Evolutionary conservation across 2,329 filamentous ascomycete genomes (phyloP), one percentile per base, ranked within the genome.

Genomic region (Aspergillus terreus): DNA sequence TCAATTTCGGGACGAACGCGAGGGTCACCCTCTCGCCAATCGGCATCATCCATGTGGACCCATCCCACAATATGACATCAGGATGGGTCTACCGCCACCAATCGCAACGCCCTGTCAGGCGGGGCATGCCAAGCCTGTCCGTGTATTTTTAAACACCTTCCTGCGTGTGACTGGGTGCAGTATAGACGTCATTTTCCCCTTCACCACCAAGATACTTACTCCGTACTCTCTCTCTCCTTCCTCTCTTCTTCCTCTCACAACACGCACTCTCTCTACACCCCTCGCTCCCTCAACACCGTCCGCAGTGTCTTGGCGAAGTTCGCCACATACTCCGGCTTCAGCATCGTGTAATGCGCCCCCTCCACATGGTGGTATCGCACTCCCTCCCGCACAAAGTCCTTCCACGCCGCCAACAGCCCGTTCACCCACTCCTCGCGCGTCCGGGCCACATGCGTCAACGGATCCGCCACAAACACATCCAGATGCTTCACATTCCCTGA

Each of bases 381-480:
- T 12, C 47, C 51, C 14, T 17, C 6, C 11, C 41, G 25, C 14
- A 45, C 38, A 40, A 54, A 51, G n/a, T 33, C 42, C 45, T 21
- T 43, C 52, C 52, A 54, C 9, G 12, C 32, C 11, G 30, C 49
- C 6, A 54, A 6, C n/a, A 48, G 32, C 9, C 44, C 44, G 15
- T 52, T 35, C 10, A 44, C 43, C 52, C 52, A 54, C 9, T 51
- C 52, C 11, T 38, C 17, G 6, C 49, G 44, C 9, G 44, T 17
- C 4, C 25, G n/a, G 1, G 52, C 46, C 12, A 42, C 49, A n/a
- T 48, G 35, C 6, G 27, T 42, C 5, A 42, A 42, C 6, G 52
- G 52, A 42, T 54, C 52, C 10, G 46, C 52, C 6, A 51, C 52
- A 21, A 54, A 54, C 2, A 54, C 46, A 19, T 54, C 52, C 23